Evolutionary conservation across 148 eudicot species (phyloP).

Genomic region (Chenopodium berlandieri): DNA sequence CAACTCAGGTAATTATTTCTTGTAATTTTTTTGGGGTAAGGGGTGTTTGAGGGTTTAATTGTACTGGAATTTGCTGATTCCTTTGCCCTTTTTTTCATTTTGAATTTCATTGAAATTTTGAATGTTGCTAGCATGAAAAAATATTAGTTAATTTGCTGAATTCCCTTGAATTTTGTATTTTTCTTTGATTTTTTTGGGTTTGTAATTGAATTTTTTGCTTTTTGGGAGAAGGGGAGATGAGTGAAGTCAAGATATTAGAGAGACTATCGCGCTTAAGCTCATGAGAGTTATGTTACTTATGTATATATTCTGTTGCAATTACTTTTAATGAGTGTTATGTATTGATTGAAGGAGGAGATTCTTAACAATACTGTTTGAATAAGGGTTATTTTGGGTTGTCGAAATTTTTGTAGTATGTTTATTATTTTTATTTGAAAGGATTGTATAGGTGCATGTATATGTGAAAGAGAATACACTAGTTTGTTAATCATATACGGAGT

Average conservation of each 20-base stretch:
- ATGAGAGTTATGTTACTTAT: no score
- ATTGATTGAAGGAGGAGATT: no score
- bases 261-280: no score
- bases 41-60: neutral
- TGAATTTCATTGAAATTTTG: neutral
- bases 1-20: neutral
- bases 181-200: neutral
- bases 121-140: neutral
- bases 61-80: no score
- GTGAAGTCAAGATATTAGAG: neutral
- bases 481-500: no score
- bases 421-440: no score
- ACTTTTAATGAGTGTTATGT: no score
- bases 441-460: neutral
- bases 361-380: no score
- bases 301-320: no score
- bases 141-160: neutral
- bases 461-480: neutral
- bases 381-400: no score
- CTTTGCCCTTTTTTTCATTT: neutral
- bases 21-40: neutral
- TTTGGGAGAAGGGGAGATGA: neutral
- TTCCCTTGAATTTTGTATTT: neutral
- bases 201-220: neutral
- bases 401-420: no score